Conservation (phyloP, 2,329 filamentous ascomycete genomes). For the Aspergillus neotritici region DNA sequence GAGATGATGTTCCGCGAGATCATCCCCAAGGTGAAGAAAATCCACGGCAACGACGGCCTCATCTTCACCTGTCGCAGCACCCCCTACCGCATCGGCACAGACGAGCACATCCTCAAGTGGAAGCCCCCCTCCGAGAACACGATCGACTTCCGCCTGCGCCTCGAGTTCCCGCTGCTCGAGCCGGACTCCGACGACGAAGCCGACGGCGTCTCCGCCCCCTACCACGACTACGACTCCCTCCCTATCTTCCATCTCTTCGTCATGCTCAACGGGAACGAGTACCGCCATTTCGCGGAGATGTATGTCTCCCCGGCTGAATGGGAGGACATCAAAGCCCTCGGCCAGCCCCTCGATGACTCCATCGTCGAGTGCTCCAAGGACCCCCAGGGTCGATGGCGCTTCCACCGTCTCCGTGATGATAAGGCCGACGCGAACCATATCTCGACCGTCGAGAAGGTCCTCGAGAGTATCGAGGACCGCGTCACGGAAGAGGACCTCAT, state of each 20-base stretch:
- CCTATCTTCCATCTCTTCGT: conserved; percentile 70
- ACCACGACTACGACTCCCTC: conserved; percentile 71
- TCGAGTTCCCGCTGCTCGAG: conserved; percentile 68
- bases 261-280: conserved; percentile 58
- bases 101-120: conserved; percentile 94
- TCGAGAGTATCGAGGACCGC: conserved; percentile 81
- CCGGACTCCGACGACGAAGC: conserved; percentile 63
- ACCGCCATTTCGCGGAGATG: conserved; percentile 63
- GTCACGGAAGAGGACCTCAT: conserved; percentile 80
- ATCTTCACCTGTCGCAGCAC: conserved; percentile 95
- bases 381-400: conserved; percentile 68
- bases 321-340: conserved; percentile 69
- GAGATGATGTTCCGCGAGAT: conserved; percentile 88
- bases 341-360: conserved; percentile 72
- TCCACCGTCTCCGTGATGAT: conserved; percentile 85
- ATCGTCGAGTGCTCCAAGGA: conserved; percentile 90
- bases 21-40: conserved; percentile 65
- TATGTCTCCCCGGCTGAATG: conserved; percentile 71
- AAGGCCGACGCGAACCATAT: conserved; percentile 89
- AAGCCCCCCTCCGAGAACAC: conserved; percentile 95
- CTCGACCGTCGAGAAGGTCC: conserved; percentile 73
- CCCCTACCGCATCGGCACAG: conserved; percentile 82
- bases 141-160: conserved; percentile 77
- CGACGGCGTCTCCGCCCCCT: conserved; percentile 58
- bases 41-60: conserved; percentile 89